Base-by-base conservation (phyloP, 2,329 filamentous ascomycete genomes). In the Periconia sp. region DNA sequence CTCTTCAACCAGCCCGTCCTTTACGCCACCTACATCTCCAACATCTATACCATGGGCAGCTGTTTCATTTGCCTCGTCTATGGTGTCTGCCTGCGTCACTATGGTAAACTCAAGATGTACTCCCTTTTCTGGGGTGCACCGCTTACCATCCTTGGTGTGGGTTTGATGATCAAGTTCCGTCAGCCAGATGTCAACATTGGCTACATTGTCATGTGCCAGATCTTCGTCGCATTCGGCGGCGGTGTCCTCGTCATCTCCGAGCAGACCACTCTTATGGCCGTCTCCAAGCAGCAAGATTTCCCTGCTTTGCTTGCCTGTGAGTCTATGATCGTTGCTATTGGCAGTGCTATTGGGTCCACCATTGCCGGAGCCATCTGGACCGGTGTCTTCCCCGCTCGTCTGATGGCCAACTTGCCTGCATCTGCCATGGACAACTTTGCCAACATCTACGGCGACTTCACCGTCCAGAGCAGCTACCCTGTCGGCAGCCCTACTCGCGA, bases 351-450 rank as follows among this genome's bases (percentile, higher is more conserved):
- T 19, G 70, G 70, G 0, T 61, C 50, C n/a, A 78, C 83, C 6
- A 76, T 88, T 34, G 78, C 84, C 1, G 78, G 78, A 0, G 83
- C 84, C 8, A 81, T 88, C 48, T 88, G 84, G 84, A 82, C 79
- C 0, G 75, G 78, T 46, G 76, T 79, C 1, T 80, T 88, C 55
- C 78, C 77, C 4, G 65, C 71, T 13, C 75, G 76, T 9, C 72
- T 86, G 11, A 55, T 45, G 29, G 41, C 36, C 2, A 54, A 61
- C 15, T 70, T 86, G 1, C 82, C 83, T 8, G 48, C 72, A 1
- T 64, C 67, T 2, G 63, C 56, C 18, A 68, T 74, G 57, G 57
- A 59, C 28, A 73, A 69, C 28, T 52, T 63, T 21, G 25, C 52
- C 0, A 43, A 26, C 1, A 73, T 86, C 40, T 82, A 82, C 48